Evolutionary conservation across 2,329 filamentous ascomycete species (phyloP), one percentile per base, ranked within the genome.

Genomic region (Alternaria arborescens): DNA sequence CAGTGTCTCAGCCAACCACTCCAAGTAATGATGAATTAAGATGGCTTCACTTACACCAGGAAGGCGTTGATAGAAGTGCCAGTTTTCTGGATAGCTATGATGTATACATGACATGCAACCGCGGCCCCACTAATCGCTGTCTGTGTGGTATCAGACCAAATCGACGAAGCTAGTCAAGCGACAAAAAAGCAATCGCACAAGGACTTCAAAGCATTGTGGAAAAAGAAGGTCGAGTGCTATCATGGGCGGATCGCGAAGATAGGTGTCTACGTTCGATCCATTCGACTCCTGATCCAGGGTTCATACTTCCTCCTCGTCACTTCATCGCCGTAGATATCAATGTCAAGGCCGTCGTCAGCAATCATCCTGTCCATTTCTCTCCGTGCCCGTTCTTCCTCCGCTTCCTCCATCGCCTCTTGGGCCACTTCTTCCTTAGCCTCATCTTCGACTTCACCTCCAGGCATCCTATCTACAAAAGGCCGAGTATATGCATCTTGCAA

Each of bases 21-120:
- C 8, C 36, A 20, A 10, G 18, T 11, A 5, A 5, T 40, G 7
- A 40, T 40, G 8, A 20, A n/a, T 14, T 40, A 18, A 11, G n/a
- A 20, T 20, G 4, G 8, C 3, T 16, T 20, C 14, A 10, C 0
- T 40, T 8, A n/a, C 16, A 43, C 22, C 2, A 28, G 22, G 14
- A 11, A 28, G 24, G 22, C 5, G 11, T n/a, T 12, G 8, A n/a
- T 8, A 28, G n/a, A 8, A 11, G 5, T 28, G 14, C 22, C 41
- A 26, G 22, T n/a, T 20, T 6, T 7, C 3, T 43, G 12, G 16
- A 26, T 43, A 16, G 18, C 7, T 20, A 58, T 20, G 30, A 75
- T 83, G 67, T 73, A 87, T 85, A 84, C 34, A 85, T 87, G 68
- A 88, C 42, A 14, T 44, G n/a, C 16, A 10, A n/a, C 14, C 14